These are phyloP conservation scores for Teunomyces barrocoloradensis DNA, from an alignment of 805 yeast genomes.

Conservation along the genomic window DNA sequence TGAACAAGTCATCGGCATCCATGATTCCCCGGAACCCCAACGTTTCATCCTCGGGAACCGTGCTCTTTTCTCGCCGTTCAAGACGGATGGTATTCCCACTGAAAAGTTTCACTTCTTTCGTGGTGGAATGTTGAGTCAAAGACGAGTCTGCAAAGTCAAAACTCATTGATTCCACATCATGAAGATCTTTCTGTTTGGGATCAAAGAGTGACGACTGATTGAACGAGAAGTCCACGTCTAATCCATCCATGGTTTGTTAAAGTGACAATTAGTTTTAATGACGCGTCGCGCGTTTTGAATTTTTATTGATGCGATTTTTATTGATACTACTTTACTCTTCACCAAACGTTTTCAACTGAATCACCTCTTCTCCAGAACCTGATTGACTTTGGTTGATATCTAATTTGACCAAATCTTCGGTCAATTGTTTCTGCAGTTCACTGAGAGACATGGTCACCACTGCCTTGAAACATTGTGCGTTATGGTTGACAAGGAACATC, in stretches of 20 bases:
- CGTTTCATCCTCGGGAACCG: neutral
- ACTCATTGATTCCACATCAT: neutral
- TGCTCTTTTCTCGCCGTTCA: neutral
- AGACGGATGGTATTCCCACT: slow-evolving; percentile 10
- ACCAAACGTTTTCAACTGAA: slow-evolving; percentile 51
- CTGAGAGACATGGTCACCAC: slow-evolving; percentile 41
- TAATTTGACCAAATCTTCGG: slow-evolving; percentile 45
- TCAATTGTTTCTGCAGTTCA: slow-evolving; percentile 36
- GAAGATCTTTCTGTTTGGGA: neutral
- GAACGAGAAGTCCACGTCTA: slow-evolving; percentile 10
- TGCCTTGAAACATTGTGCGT: slow-evolving; percentile 47
- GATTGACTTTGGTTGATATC: slow-evolving; percentile 8
- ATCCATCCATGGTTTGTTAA: neutral
- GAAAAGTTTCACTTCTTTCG: slow-evolving; percentile 11
- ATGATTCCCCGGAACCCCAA: slow-evolving; percentile 3
- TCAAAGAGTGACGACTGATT: slow-evolving; percentile 15
- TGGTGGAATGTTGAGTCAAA: neutral
- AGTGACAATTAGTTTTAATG: neutral
- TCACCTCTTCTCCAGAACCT: slow-evolving; percentile 22
- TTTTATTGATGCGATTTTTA: neutral
- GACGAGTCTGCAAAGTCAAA: slow-evolving; percentile 1
- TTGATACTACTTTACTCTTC: neutral
- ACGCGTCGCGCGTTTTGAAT: neutral
- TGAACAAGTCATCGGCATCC: slow-evolving; percentile 14
- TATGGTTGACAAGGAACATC: slow-evolving; percentile 43